phyloP scores from a whole-genome alignment of 2,329 filamentous ascomycete genomes.

The Sporothrix globosa region DNA sequence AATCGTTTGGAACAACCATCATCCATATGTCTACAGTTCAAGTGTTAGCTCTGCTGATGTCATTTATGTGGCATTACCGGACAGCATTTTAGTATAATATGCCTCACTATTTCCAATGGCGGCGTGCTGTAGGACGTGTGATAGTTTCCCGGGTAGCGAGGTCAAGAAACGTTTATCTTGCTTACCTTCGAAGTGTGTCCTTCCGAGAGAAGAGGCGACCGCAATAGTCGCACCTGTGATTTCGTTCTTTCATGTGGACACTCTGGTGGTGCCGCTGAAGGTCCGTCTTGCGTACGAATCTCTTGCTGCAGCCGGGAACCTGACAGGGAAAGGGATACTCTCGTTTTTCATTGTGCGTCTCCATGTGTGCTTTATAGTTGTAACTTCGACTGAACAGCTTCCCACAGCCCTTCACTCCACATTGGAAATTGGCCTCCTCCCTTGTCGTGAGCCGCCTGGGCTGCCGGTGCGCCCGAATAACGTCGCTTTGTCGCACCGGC shows the following conservation, averaged over 20 bases:
- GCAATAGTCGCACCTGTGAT: constrained; percentile 72
- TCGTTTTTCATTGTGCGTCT: constrained; percentile 76
- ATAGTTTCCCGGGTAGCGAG: neutral
- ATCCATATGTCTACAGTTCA: constrained; percentile 67
- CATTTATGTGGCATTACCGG: too few species aligned
- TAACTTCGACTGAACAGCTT: constrained; percentile 81
- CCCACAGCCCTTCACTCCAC: constrained; percentile 69
- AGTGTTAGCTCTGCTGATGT: constrained; percentile 18
- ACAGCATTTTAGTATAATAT: too few species aligned
- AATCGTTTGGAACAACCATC: constrained; percentile 74
- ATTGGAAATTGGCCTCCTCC: constrained; percentile 72
- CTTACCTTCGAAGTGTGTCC: constrained; percentile 78
- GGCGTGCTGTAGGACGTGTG: too few species aligned
- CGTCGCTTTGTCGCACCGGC: neutral
- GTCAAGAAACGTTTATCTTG: neutral
- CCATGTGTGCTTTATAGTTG: constrained; percentile 85
- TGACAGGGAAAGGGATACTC: constrained; percentile 72
- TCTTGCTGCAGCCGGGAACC: constrained; percentile 67
- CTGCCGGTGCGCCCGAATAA: constrained; percentile 43
- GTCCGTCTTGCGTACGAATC: constrained; percentile 83
- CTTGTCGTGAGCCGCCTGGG: constrained; percentile 62
- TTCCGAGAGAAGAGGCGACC: constrained; percentile 74
- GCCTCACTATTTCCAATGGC: too few species aligned
- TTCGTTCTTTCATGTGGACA: constrained; percentile 74
- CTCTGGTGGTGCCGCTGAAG: constrained; percentile 64